Base-by-base conservation (phyloP, 2,329 filamentous ascomycete species). In the Purpureocillium takamizusanense region DNA sequence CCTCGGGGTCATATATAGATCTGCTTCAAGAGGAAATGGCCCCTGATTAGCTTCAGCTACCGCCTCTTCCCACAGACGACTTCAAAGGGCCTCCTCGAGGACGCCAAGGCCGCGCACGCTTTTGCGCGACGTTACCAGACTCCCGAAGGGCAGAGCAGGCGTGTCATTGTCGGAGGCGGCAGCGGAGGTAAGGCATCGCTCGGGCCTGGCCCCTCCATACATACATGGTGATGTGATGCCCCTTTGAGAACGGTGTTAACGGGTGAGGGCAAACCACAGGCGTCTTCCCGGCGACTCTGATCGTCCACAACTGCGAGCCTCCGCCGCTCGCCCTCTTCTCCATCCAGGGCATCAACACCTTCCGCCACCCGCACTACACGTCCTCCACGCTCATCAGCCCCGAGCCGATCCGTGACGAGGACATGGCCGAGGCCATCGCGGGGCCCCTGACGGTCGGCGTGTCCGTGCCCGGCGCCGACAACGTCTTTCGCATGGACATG, bases 301-400 rank as follows among this genome's bases (percentile, higher is more conserved):
- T 55, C 13, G 54, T 54, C 13, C 56, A 58, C 34, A 50, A 59
- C 32, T 42, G 49, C 39, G 35, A 41, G 2, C 55, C 55, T 1
- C 44, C 51, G 4, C 59, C 59, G 2, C 11, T 55, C 1, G 57
- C 59, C 1, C 47, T 63, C 17, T 45, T 63, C 23, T 57, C 54
- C 41, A 56, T 60, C 42, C 51, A 50, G 2, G 59, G 59, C 23
- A 61, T 63, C 43, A 49, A 54, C 34, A 60, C 58, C 8, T 61
- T 61, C 39, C 53, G 49, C 17, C 60, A 62, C 35, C 41, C 38
- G 5, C 61, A 61, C 47, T 63, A 59, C 49, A 54, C 51, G 42
- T 61, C 57, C 1, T 62, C 58, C 7, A 44, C 43, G 1, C 50
- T 56, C 2, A 44, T 55, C 16, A 47, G 49, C 2, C 48, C 53